Conservation (phyloP, 352 stramenopile genomes). For the Sclerospora graminicola region DNA sequence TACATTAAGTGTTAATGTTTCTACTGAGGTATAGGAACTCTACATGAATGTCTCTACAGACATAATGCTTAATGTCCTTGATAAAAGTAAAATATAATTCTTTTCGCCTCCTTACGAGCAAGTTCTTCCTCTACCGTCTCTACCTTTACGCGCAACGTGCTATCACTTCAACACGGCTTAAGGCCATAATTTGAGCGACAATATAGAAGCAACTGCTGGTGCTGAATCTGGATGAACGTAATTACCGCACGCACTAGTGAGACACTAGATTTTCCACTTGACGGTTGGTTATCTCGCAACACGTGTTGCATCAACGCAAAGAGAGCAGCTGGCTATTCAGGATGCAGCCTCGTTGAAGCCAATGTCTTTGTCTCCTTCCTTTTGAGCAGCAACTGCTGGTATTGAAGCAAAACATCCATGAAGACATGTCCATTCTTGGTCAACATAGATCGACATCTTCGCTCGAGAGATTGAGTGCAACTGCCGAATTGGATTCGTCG, state of each 20-base stretch:
- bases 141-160: too few species aligned
- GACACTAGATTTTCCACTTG: constrained; percentile 39
- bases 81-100: too few species aligned
- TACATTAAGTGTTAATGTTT: too few species aligned
- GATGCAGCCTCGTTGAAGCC: constrained; percentile 21
- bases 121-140: too few species aligned
- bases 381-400: constrained; percentile 17
- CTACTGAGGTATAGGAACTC: too few species aligned
- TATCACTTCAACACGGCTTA: too few species aligned
- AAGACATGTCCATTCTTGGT: constrained; percentile 59
- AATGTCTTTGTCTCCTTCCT: constrained; percentile 1
- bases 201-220: constrained; percentile 64
- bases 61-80: too few species aligned
- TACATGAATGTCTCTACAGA: too few species aligned
- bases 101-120: too few species aligned
- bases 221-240: constrained; percentile 57
- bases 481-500: constrained; percentile 28
- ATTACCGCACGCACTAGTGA: constrained; percentile 60
- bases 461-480: constrained; percentile 48
- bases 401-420: constrained; percentile 45
- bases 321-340: constrained; percentile 47
- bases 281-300: constrained; percentile 44
- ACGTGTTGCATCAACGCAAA: constrained; percentile 73
- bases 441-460: constrained; percentile 72
- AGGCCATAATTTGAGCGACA: constrained; percentile 79